phyloP scores from a whole-genome alignment of 108 stramenopile species.

The Cyclotella sp. region DNA sequence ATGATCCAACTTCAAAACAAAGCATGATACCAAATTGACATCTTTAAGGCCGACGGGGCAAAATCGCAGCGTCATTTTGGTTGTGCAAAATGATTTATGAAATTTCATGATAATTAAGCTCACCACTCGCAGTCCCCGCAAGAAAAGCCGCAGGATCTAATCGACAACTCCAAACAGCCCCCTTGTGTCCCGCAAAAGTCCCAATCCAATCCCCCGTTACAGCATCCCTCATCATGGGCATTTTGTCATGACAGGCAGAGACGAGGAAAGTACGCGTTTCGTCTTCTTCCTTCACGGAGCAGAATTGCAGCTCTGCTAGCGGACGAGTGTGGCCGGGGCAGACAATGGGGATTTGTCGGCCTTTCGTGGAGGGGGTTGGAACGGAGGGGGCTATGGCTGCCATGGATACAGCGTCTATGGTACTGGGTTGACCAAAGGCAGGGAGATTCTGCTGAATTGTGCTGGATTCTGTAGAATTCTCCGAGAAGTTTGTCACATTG shows the following conservation, averaged over 20 bases:
- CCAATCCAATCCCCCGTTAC: constrained; percentile 99
- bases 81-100: not conserved
- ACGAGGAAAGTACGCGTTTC: constrained; percentile 69
- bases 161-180: constrained; percentile 98
- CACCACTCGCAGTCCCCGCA: constrained; percentile 83
- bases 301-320: constrained; percentile 89
- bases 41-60: not conserved
- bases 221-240: constrained; percentile 97
- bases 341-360: constrained; percentile 90
- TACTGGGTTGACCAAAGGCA: no score
- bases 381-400: constrained; percentile 37
- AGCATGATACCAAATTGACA: no score
- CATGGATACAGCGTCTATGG: not conserved
- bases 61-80: not conserved
- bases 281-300: constrained; percentile 57
- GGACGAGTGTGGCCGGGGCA: constrained; percentile 95
- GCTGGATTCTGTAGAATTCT: no score
- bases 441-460: no score
- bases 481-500: no score
- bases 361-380: constrained; percentile 26
- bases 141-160: constrained; percentile 84
- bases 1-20: no score
- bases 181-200: constrained; percentile 97
- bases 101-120: not conserved
- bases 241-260: constrained; percentile 87